Evolutionary conservation across 2,329 filamentous ascomycete species (phyloP).

Genomic region (Pseudomassariella vexata): DNA sequence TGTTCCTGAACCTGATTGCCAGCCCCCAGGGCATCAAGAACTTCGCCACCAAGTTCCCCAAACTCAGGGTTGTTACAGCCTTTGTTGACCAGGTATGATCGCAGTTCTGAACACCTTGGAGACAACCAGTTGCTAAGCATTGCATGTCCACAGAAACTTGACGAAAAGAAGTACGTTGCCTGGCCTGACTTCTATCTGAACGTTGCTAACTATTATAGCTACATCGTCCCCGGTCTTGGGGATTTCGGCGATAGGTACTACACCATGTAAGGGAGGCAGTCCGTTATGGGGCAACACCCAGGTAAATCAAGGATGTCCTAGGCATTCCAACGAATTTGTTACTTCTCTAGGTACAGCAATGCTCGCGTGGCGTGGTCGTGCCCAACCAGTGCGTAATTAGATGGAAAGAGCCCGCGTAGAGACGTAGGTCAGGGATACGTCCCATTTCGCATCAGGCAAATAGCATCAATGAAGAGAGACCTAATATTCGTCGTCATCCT

Average conservation of each 20-base stretch:
- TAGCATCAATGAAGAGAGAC: too few relatives aligned
- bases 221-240: conserved; percentile 88
- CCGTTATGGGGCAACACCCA: too few relatives aligned
- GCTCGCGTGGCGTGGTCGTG: too few relatives aligned
- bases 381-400: too few relatives aligned
- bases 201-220: conserved; percentile 55
- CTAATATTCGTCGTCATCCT: conserved; percentile 51
- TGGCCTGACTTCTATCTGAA: conserved; percentile 3
- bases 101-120: background rate
- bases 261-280: conserved; percentile 75
- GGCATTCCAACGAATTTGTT: too few relatives aligned
- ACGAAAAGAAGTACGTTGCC: conserved; percentile 84
- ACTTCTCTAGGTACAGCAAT: too few relatives aligned
- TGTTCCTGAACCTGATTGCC: conserved; percentile 97
- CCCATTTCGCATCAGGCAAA: too few relatives aligned
- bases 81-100: conserved; percentile 73
- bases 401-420: too few relatives aligned
- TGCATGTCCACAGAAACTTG: conserved; percentile 55
- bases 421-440: too few relatives aligned
- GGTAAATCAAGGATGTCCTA: too few relatives aligned
- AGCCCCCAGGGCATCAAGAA: conserved; percentile 87
- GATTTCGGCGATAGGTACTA: conserved; percentile 97
- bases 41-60: conserved; percentile 85
- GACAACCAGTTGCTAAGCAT: background rate
- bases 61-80: conserved; percentile 84